phyloP scores from a whole-genome alignment of 163 green algal species.

The Scenedesmus sp. region DNA sequence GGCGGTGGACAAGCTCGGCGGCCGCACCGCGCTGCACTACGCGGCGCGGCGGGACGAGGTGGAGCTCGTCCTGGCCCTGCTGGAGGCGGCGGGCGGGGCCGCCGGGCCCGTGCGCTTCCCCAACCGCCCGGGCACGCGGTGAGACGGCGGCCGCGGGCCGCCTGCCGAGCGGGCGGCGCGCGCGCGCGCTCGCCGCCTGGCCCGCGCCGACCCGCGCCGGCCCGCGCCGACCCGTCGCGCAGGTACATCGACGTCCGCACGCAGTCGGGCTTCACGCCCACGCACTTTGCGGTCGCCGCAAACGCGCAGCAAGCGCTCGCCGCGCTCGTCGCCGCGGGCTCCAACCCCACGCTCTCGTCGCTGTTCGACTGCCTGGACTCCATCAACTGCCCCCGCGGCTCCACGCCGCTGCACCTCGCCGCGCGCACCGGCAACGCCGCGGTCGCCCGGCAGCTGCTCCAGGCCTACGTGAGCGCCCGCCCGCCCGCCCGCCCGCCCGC shows the following conservation, averaged over 20 bases:
- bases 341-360: constrained; percentile 39
- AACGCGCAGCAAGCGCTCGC: constrained; percentile 24
- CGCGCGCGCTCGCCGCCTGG: no score
- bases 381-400: constrained; percentile 44
- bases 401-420: constrained; percentile 54
- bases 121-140: constrained; percentile 44
- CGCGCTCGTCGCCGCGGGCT: constrained; percentile 43
- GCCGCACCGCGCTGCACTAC: constrained; percentile 54
- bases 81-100: constrained; percentile 13
- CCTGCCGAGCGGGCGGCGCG: no score
- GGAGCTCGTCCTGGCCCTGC: constrained; percentile 34
- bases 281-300: constrained; percentile 52
- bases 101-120: constrained; percentile 35
- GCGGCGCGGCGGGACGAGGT: constrained; percentile 43
- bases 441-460: constrained; percentile 47
- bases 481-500: not conserved
- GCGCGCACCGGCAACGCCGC: constrained; percentile 42
- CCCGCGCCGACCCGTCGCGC: no score
- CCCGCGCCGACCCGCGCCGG: no score
- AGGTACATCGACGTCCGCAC: constrained; percentile 52
- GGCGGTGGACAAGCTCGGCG: constrained; percentile 48
- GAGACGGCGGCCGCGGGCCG: no score
- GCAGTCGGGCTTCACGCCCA: constrained; percentile 50
- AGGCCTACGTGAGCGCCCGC: constrained; percentile 45
- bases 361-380: constrained; percentile 48